Conservation (phyloP, 106 monocot species). For the Amphibolis antarctica region DNA sequence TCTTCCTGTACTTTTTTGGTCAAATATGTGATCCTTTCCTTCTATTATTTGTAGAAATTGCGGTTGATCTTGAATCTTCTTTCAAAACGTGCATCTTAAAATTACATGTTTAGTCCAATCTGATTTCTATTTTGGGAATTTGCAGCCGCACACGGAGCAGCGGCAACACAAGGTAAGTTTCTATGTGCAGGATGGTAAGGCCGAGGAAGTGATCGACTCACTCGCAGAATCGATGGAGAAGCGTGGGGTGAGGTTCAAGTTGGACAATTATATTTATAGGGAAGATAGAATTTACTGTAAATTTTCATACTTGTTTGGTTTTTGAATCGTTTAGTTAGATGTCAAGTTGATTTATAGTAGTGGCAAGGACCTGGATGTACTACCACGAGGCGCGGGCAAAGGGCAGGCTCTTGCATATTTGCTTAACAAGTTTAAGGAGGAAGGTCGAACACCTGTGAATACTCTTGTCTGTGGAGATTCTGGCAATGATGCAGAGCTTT, state of each 20-base stretch:
- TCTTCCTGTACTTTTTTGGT: background rate
- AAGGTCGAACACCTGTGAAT: slow-evolving; percentile 42
- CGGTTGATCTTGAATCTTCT: background rate
- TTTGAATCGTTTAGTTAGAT: slow-evolving; percentile 40
- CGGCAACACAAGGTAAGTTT: slow-evolving; percentile 90
- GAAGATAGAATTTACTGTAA: too few species aligned
- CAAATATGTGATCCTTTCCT: too few species aligned
- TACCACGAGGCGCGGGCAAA: slow-evolving; percentile 85
- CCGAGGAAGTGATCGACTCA: slow-evolving; percentile 41
- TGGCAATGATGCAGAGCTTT: slow-evolving; percentile 91
- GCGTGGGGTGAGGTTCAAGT: slow-evolving; percentile 45
- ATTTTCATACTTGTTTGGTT: too few species aligned
- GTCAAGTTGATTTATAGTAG: slow-evolving; percentile 89
- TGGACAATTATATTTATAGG: too few species aligned
- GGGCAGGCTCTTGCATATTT: slow-evolving; percentile 86
- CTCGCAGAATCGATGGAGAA: slow-evolving; percentile 30
- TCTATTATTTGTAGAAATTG: background rate
- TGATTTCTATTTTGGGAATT: background rate
- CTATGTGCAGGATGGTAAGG: slow-evolving; percentile 48
- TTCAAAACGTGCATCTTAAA: background rate
- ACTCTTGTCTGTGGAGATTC: slow-evolving; percentile 96
- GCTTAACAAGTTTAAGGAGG: slow-evolving; percentile 47
- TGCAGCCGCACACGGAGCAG: slow-evolving; percentile 73
- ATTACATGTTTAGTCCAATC: background rate
- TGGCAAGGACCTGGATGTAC: slow-evolving; percentile 65